Evolutionary conservation across 192 early-diverging fungal genomes (phyloP), one percentile per base, ranked within the genome.

Genomic region (Linnemannia hyalina): DNA sequence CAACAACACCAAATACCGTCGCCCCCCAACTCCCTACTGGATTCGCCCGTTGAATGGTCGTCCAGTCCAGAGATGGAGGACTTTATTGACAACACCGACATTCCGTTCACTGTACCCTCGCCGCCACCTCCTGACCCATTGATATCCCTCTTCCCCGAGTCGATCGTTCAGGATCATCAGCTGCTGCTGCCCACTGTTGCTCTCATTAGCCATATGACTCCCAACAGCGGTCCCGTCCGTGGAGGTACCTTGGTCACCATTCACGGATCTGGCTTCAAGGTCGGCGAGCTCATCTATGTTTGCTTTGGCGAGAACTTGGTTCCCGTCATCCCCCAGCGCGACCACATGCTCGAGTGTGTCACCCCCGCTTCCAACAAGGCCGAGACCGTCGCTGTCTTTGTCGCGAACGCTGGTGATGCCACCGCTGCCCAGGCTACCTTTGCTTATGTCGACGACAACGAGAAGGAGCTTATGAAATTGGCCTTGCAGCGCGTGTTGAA

Each of bases 321-420:
- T 22, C 84, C 84, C n/a, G 68, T 86, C 46, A 69, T 86, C 63
- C 69, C 84, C 60, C 84, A 86, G 71, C 84, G 84, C 15, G 84
- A 86, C 72, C 84, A 86, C 72, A 86, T 86, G 84, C 79, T 86
- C 35, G 84, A 86, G 75, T 81, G 79, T 72, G 69, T 80, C 68
- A 86, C 84, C 38, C 84, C 84, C 18, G 84, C 84, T 10, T 65
- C 84, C 8, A 80, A 65, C 73, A 86, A 86, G 68, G 75, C 84
- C 47, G 84, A 81, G 26, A 86, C 76, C n/a, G 79, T 86, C 4
- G 44, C 84, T 23, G 84, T 86, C 72, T 86, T 86, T 86, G 84
- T 80, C 65, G 63, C 81, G 84, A 77, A 76, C 63, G 26, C 76
- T 1, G 23, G 76, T 35, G 84, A 86, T 29, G 47, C 84, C 6